Conservation (phyloP, 305 asterid genomes). For the Fraxinus paxiana region DNA sequence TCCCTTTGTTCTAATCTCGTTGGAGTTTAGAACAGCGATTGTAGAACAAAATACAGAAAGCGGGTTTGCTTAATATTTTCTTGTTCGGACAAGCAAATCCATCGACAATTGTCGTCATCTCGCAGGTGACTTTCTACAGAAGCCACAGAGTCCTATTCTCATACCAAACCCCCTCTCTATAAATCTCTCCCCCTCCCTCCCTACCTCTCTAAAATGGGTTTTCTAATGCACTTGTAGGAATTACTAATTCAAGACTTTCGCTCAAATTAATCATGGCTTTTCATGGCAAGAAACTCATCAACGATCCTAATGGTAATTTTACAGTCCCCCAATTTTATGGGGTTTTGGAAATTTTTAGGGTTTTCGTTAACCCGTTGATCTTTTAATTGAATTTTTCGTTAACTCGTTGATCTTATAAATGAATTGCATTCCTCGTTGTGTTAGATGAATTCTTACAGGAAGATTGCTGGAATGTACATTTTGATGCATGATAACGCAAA, state of each 20-base stretch:
- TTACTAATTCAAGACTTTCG: slow-evolving; percentile 18
- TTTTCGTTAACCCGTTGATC: slow-evolving; percentile 20
- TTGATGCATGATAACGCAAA: slow-evolving; percentile 27
- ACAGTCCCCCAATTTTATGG: background rate
- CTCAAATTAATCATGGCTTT: slow-evolving; percentile 53
- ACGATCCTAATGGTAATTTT: slow-evolving; percentile 73
- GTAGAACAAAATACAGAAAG: background rate
- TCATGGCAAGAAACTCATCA: slow-evolving; percentile 80
- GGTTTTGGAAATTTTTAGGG: background rate
- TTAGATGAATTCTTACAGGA: slow-evolving; percentile 2
- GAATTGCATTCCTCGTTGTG: slow-evolving; percentile 13
- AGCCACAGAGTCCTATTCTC: slow-evolving; percentile 28
- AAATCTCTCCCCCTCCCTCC: background rate
- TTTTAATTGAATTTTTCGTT: slow-evolving; percentile 19
- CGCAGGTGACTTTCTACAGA: slow-evolving; percentile 40
- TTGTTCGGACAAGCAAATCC: slow-evolving; percentile 33
- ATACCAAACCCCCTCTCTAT: slow-evolving; percentile 16
- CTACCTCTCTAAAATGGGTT: slow-evolving; percentile 30
- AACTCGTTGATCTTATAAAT: background rate
- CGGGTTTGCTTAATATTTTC: background rate
- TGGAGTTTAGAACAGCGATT: background rate
- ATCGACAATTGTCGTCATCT: slow-evolving; percentile 50
- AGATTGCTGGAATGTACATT: slow-evolving; percentile 19
- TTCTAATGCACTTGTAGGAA: slow-evolving; percentile 34
- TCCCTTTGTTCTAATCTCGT: background rate